Percentiles rank a stretch among this genome's conserved stretches.
Conservation (phyloP, 2,329 filamentous ascomycete genomes). For the Pseudophaeomoniella oleicola region DNA sequence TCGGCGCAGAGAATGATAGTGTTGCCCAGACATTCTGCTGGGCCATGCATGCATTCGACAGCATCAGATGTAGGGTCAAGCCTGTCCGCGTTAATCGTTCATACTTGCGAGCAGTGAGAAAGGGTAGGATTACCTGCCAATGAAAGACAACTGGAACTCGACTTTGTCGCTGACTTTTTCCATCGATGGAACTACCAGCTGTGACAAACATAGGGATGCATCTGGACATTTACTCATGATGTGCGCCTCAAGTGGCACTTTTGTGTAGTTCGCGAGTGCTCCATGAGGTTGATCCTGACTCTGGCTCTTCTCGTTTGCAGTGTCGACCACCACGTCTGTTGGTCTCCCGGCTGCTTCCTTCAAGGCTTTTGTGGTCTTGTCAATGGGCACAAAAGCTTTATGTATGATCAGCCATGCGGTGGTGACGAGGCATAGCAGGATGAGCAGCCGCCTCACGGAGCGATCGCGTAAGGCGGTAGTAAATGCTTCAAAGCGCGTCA, state of each 20-base stretch:
- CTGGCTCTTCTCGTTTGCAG: too few species aligned
- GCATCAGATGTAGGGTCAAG: constrained; percentile 60
- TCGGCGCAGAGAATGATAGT: constrained; percentile 87
- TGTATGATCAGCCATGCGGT: background rate
- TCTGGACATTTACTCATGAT: constrained; percentile 98
- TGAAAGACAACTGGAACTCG: constrained; percentile 80
- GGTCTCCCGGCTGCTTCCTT: too few species aligned
- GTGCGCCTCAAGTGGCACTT: constrained; percentile 75
- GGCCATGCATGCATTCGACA: constrained; percentile 78
- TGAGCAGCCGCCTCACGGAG: background rate
- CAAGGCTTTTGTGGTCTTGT: too few species aligned
- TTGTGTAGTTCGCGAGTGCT: constrained; percentile 2
- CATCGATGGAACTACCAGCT: constrained; percentile 78
- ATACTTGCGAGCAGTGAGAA: background rate
- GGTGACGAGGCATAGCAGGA: background rate
- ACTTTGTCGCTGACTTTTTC: constrained; percentile 67
- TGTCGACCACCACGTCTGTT: constrained; percentile 1
- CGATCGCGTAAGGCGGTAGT: background rate
- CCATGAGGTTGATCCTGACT: background rate
- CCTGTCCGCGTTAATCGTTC: constrained; percentile 20
- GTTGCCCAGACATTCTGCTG: constrained; percentile 81
- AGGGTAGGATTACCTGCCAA: constrained; percentile 48
- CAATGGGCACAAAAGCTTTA: background rate
- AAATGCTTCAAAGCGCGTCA: background rate
- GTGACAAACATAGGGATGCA: constrained; percentile 64